Conservation (phyloP, 495 filamentous ascomycete genomes). For the Coniosporium apollinis region DNA sequence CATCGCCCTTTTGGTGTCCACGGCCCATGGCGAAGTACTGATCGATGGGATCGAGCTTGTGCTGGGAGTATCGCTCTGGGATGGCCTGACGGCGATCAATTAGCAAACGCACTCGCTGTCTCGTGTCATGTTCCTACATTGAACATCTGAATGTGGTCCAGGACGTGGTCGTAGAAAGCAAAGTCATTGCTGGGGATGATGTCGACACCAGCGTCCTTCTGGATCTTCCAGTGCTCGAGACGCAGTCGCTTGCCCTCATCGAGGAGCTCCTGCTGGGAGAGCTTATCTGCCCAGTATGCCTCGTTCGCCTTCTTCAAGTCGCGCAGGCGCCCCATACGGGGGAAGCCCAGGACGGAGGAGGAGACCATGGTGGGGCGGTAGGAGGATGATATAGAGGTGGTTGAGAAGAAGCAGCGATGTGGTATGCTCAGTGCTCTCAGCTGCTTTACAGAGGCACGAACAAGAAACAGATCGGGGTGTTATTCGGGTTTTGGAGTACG, state of each 20-base stretch:
- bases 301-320: conserved; percentile 99
- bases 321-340: conserved; percentile 92
- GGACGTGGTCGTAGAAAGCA: conserved; percentile 94
- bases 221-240: conserved; percentile 95
- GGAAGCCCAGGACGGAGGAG: conserved; percentile 58
- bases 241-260: conserved; percentile 91
- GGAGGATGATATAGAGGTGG: no score
- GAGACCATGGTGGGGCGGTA: no score
- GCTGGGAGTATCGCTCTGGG: conserved; percentile 76
- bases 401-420: no score
- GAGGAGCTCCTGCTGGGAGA: conserved; percentile 73
- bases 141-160: conserved; percentile 98
- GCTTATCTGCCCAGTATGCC: conserved; percentile 89
- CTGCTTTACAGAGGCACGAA: no score
- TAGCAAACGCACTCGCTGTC: no score
- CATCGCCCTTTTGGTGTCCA: conserved; percentile 81
- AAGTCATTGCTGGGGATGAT: conserved; percentile 99
- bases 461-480: no score
- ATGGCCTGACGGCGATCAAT: conserved; percentile 63
- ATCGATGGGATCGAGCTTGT: conserved; percentile 72
- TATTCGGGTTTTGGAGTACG: no score
- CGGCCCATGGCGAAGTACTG: conserved; percentile 99
- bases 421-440: no score
- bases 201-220: conserved; percentile 92
- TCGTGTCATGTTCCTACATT: no score